These are phyloP conservation scores for Boletus subparvulus DNA, from an alignment of 768 basidiomycete species.

Conservation along the genomic window DNA sequence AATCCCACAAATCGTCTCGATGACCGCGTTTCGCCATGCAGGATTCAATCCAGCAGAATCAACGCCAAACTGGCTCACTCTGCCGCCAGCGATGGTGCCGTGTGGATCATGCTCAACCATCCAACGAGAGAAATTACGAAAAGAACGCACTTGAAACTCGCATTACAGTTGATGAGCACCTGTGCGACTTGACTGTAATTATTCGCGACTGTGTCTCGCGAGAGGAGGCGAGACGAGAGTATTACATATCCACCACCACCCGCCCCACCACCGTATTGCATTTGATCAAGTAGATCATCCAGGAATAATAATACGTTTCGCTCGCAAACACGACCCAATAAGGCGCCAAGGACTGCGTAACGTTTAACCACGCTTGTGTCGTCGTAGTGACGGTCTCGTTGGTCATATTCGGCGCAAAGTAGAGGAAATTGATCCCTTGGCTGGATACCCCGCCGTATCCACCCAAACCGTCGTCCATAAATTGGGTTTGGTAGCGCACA, in stretches of 20 bases:
- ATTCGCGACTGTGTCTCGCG: constrained; percentile 27
- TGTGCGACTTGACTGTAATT: constrained; percentile 27
- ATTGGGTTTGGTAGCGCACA: constrained; percentile 33
- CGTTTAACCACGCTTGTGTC: constrained; percentile 32
- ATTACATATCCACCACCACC: constrained; percentile 23
- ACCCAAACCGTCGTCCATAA: constrained; percentile 47
- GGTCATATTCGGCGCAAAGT: constrained; percentile 17
- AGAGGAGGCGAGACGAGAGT: constrained; percentile 38
- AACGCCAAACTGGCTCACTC: constrained; percentile 36
- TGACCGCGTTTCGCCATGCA: constrained; percentile 45
- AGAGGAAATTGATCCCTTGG: constrained; percentile 17
- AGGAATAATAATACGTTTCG: constrained; percentile 24
- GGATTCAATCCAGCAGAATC: constrained; percentile 45
- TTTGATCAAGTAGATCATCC: constrained; percentile 23
- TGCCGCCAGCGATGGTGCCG: constrained; percentile 47
- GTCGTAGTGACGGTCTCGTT: constrained; percentile 34
- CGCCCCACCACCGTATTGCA: not conserved
- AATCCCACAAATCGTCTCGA: not conserved
- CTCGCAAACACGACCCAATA: constrained; percentile 24
- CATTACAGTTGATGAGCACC: constrained; percentile 6
- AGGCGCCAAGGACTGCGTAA: constrained; percentile 8
- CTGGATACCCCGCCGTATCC: constrained; percentile 30
- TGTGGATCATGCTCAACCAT: constrained; percentile 7
- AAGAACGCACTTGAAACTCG: constrained; percentile 5
- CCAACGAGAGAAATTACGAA: too few species aligned